Evolutionary conservation across 2,329 filamentous ascomycete genomes (phyloP).

Genomic region (Colletotrichum horii): DNA sequence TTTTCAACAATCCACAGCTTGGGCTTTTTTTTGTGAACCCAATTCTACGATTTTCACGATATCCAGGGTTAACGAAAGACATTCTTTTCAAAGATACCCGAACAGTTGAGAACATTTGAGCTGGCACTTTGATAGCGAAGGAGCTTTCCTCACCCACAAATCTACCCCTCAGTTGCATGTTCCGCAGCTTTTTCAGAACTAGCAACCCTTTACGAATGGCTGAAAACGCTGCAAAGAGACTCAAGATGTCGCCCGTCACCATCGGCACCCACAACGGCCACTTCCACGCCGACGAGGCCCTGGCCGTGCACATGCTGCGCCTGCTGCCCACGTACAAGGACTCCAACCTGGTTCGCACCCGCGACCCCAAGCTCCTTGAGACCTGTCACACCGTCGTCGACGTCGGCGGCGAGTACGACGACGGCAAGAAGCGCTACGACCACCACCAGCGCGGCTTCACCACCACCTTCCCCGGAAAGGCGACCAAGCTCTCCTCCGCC

Average conservation of each 20-base stretch:
- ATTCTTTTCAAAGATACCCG: neutral
- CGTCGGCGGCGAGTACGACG: constrained; percentile 93
- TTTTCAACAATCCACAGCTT: neutral
- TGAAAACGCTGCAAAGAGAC: constrained; percentile 77
- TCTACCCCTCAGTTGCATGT: constrained; percentile 38
- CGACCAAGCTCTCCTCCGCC: constrained; percentile 91
- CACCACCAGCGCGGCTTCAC: constrained; percentile 95
- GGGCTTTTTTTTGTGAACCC: neutral
- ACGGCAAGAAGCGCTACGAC: constrained; percentile 80
- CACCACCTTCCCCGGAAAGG: constrained; percentile 81
- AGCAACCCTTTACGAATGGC: constrained; percentile 55
- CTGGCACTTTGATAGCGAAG: neutral
- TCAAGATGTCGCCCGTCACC: constrained; percentile 69
- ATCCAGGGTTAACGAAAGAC: neutral
- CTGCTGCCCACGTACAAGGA: constrained; percentile 80
- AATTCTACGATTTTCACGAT: neutral
- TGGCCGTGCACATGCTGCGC: constrained; percentile 95
- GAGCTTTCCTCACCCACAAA: neutral
- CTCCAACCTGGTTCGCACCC: constrained; percentile 81
- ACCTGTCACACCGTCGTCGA: constrained; percentile 95
- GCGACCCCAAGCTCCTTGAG: constrained; percentile 78
- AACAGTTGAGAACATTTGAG: neutral
- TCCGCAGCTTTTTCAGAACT: constrained; percentile 37
- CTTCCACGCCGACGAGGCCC: constrained; percentile 98
- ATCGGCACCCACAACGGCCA: constrained; percentile 98